A percentile compares a stretch with the other conserved stretches of the same genome.
These are phyloP conservation scores for Ramaria rubella DNA, from an alignment of 768 basidiomycete species.

Conservation along the genomic window DNA sequence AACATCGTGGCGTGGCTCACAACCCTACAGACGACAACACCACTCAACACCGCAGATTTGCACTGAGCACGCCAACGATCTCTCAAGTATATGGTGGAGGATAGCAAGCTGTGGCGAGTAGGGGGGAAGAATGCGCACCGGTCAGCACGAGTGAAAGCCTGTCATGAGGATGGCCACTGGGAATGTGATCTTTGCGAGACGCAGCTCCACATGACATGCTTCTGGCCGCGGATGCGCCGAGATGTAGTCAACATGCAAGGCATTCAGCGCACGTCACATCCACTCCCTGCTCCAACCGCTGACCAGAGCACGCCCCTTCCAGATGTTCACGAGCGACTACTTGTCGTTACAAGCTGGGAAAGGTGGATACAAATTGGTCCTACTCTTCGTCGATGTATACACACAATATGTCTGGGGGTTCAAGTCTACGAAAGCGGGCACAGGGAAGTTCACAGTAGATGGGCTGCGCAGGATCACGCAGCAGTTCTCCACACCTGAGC, in stretches of 20 bases:
- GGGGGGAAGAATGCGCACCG: not conserved
- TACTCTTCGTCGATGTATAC: conserved; percentile 25
- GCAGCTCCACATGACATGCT: not conserved
- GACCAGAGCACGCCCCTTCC: conserved; percentile 30
- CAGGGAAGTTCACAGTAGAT: not conserved
- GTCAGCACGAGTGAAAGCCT: not conserved
- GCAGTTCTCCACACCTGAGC: not conserved
- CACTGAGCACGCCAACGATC: not conserved
- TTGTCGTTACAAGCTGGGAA: conserved; percentile 29
- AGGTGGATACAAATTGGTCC: conserved; percentile 26
- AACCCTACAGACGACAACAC: not conserved
- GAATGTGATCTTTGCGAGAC: conserved; percentile 5
- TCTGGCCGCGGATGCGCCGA: conserved; percentile 8
- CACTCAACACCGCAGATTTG: not conserved
- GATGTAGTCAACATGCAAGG: conserved; percentile 24
- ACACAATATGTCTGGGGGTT: conserved; percentile 21
- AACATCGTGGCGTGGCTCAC: conserved; percentile 1
- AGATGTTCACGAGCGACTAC: conserved; percentile 31
- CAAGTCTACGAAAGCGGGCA: conserved; percentile 12
- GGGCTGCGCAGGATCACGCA: not conserved
- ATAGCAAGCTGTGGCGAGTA: conserved; percentile 5
- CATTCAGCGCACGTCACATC: conserved; percentile 27
- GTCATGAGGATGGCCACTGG: conserved; percentile 6
- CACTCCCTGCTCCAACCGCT: conserved; percentile 33
- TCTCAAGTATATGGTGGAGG: not conserved